Conservation (phyloP, 2,329 filamentous ascomycete species). For the Monosporascus ibericus region DNA sequence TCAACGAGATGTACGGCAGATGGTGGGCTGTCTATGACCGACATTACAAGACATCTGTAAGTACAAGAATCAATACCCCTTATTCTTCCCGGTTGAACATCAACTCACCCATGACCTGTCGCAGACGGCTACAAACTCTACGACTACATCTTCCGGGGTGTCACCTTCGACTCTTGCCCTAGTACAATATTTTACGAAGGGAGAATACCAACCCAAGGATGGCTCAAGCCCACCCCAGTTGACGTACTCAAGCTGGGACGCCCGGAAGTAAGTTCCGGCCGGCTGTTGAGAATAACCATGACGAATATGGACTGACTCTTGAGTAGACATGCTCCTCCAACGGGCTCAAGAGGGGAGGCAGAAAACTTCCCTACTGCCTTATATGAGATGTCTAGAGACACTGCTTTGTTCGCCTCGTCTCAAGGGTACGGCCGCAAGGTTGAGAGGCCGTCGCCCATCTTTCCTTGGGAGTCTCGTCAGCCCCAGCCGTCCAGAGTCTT, state of each 20-base stretch:
- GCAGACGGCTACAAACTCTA: slow-evolving; percentile 1
- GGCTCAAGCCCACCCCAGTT: slow-evolving; percentile 25
- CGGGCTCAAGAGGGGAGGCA: slow-evolving; percentile 74
- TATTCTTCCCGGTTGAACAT: slow-evolving; percentile 3
- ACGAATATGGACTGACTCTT: slow-evolving; percentile 8
- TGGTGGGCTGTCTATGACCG: slow-evolving; percentile 96
- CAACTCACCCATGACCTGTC: slow-evolving; percentile 16
- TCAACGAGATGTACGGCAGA: slow-evolving; percentile 74
- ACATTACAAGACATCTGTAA: slow-evolving; percentile 61
- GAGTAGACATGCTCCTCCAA: slow-evolving; percentile 54
- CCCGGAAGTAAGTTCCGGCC: slow-evolving; percentile 39
- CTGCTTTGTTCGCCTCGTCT: slow-evolving; percentile 62
- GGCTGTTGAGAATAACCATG: neutral
- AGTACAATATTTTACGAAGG: slow-evolving; percentile 48
- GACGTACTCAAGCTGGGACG: slow-evolving; percentile 41
- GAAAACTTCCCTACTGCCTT: slow-evolving; percentile 70
- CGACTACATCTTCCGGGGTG: slow-evolving; percentile 1
- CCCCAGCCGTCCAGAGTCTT: slow-evolving; percentile 62
- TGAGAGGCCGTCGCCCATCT: slow-evolving; percentile 62
- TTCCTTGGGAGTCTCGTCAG: slow-evolving; percentile 79
- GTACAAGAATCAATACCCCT: slow-evolving; percentile 14
- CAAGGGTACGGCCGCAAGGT: slow-evolving; percentile 13
- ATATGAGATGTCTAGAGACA: slow-evolving; percentile 79
- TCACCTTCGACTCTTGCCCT: slow-evolving; percentile 32
- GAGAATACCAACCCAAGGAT: slow-evolving; percentile 39